Percentiles rank a stretch among this genome's conserved stretches.
phyloP scores from a whole-genome alignment of 1,284 basidiomycete species.

The Apiotrichum laibachii region DNA sequence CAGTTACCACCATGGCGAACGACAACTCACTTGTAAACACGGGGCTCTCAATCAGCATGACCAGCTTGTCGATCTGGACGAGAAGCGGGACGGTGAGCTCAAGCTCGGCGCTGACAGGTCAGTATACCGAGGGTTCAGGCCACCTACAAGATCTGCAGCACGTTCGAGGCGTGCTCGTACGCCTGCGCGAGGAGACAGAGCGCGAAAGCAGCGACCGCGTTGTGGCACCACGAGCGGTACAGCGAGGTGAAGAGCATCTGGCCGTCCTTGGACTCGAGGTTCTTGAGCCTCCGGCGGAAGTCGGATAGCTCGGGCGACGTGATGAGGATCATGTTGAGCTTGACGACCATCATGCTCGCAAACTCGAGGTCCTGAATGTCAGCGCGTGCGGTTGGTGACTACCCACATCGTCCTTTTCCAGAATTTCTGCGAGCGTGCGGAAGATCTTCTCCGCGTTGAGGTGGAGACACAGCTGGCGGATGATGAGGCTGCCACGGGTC shows the following conservation, averaged over 20 bases:
- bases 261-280: constrained; percentile 90
- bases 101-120: constrained; percentile 71
- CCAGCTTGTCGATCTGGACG: constrained; percentile 96
- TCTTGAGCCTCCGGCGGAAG: constrained; percentile 88
- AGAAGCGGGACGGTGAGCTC: constrained; percentile 93
- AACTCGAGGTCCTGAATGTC: constrained; percentile 81
- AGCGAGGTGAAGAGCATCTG: constrained; percentile 84
- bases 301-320: constrained; percentile 93
- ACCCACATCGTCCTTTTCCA: constrained; percentile 93
- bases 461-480: constrained; percentile 89
- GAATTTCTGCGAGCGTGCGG: constrained; percentile 89
- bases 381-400: background rate
- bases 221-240: constrained; percentile 98
- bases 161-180: constrained; percentile 96
- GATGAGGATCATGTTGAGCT: constrained; percentile 93
- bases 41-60: constrained; percentile 95
- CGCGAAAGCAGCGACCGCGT: constrained; percentile 93
- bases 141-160: constrained; percentile 90
- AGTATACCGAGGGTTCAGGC: background rate
- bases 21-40: constrained; percentile 83
- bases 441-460: constrained; percentile 96
- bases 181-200: constrained; percentile 95
- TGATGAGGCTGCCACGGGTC: constrained; percentile 89
- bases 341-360: constrained; percentile 94
- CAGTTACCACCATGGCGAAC: background rate